Evolutionary conservation across 345 rosid genomes (phyloP), one percentile per base, ranked within the genome.

Genomic region (Bretschneidera sinensis): DNA sequence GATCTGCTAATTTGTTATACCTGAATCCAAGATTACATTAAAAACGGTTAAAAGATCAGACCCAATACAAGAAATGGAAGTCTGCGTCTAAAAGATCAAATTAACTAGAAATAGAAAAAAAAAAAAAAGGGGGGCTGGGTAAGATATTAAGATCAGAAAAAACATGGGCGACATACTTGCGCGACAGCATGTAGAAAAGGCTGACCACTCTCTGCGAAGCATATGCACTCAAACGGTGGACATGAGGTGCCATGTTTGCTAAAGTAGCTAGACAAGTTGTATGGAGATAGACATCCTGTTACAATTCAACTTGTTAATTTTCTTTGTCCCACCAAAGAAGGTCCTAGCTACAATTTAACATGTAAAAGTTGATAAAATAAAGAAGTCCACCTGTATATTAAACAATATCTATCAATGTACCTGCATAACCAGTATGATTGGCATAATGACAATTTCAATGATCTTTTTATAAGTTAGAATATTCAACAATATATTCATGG

Each of bases 201-300:
- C 97, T 94, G 81, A 94, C 90, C 54, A 94, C 81, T 72, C 96
- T 85, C 78, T 94, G 96, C 13, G 97, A 94, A 69, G 99, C 97
- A 79, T 90, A 90, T 66, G 95, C 92, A 81, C 96, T 94, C 81
- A 94, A 76, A 28, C 82, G 96, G 74, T 90, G 89, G 68, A 83
- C 81, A 76, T 94, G 99, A 68, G 99, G 99, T 45, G 97, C 99
- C 95, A 90, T 94, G 83, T 94, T 94, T 65, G 97, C 99, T 79
- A 94, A 76, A 59, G 95, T 88, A 54, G 99, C 99, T 23, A 94
- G 79, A 77, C 99, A 90, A 63, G 92, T 94, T 51, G 99, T 94
- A 70, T 94, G 99, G 33, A 94, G 83, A 80, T 94, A 94, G 48
- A 94, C 95, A 83, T 94, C 99, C 99, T 94, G 89, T 70, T 48